Base-by-base conservation (phyloP, 345 rosid species). In the Bretschneidera sinensis region DNA sequence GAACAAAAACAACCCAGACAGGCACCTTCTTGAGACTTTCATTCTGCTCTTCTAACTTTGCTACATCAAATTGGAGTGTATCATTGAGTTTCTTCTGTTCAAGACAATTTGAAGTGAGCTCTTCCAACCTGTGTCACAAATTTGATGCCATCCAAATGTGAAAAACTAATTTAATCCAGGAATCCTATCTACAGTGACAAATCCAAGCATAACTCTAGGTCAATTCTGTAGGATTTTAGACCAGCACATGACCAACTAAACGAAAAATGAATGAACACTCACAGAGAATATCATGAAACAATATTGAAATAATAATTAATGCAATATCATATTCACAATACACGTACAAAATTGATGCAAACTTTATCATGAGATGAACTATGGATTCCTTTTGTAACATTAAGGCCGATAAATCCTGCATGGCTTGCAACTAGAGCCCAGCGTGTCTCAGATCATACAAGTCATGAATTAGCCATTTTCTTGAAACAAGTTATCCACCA, bases 91-190 rank as follows among this genome's bases (percentile, higher is more conserved):
- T 79, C 84, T 85, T 79, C 62, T 78, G 83, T 55, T 82, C 80
- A 73, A 83, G 74, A 71, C 75, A 79, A 51, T 82, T 81, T 54
- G 82, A 74, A 62, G 66, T 67, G 59, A 88, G 85, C 71, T 71
- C 95, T 71, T 90, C 95, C 63, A 86, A 68, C 81, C 99, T 94
- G 81, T 47, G 58, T 33, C 31, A 59, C 60, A n/a, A 63, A 63
- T 33, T 16, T 43, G 56, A 59, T 17, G 56, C 49, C 54, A 57
- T 64, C 28, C 57, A 49, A 61, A 68, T 33, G 16, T 61, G 5
- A 23, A 19, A 47, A 56, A 16, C 22, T 35, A 8, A 7, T n/a
- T n/a, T n/a, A n/a, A n/a, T n/a, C n/a, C n/a, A n/a, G n/a, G n/a
- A 24, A 24, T 53, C 61, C 48, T 50, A 70, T 59, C 34, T 17